A percentile compares a stretch with the other conserved stretches of the same genome.
These are phyloP conservation scores for Candida xyloterini DNA, from an alignment of 805 yeast genomes.

Conservation along the genomic window DNA sequence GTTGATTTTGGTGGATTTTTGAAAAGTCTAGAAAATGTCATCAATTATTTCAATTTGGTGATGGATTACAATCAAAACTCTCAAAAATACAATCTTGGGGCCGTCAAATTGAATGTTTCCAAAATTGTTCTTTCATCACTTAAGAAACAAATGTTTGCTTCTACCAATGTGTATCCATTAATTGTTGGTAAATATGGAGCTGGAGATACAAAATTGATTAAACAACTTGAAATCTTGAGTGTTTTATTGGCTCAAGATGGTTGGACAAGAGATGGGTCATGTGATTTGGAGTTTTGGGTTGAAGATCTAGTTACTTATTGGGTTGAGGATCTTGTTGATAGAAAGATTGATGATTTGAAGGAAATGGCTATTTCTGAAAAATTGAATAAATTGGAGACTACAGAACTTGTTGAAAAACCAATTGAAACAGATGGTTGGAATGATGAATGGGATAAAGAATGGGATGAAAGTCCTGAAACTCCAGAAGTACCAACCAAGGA, in stretches of 20 bases:
- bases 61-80: conserved; percentile 10
- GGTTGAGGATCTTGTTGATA: conserved; percentile 26
- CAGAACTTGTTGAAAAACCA: conserved; percentile 4
- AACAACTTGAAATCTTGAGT: conserved; percentile 21
- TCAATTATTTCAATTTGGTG: conserved; percentile 25
- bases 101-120: conserved; percentile 18
- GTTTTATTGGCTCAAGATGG: conserved; percentile 22
- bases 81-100: conserved; percentile 10
- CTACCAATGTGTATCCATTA: conserved; percentile 25
- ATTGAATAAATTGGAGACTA: conserved; percentile 7
- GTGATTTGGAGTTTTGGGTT: conserved; percentile 35
- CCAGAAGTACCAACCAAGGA: conserved; percentile 1
- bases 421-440: conserved; percentile 23
- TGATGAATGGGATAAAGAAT: conserved; percentile 25
- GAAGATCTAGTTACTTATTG: conserved; percentile 31
- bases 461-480: conserved; percentile 10
- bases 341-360: conserved; percentile 28
- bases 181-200: conserved; percentile 23
- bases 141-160: conserved; percentile 23
- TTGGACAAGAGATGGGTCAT: conserved; percentile 31
- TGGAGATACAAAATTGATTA: conserved; percentile 3
- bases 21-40: conserved; percentile 20
- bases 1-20: conserved; percentile 7
- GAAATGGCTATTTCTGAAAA: conserved; percentile 16
- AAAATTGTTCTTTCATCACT: conserved; percentile 22